Base-by-base conservation (phyloP, 805 yeast species). In the Zygoascus ofunaensis region DNA sequence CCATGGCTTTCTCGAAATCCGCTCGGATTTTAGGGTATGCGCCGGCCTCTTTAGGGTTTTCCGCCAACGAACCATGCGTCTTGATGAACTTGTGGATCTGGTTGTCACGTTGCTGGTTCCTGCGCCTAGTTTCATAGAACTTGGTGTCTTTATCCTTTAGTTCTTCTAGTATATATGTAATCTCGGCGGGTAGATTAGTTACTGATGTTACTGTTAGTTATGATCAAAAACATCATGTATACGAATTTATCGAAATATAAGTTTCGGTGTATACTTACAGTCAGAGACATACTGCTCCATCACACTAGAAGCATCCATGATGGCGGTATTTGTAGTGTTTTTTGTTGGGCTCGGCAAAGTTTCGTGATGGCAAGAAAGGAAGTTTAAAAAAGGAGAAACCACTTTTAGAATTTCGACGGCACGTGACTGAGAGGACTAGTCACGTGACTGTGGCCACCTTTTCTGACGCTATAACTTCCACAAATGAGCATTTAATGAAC, bases 291-390 rank as follows among this genome's bases (percentile, higher is more conserved):
- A 79, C 54, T 81, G 84, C 51, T 82, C 90, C 33, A 82, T 61
- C 5, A 80, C 74, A 1, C 92, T 76, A n/a, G 95, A 87, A 3
- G 97, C 89, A 64, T 89, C 97, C 95, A 86, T 86, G 8, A 30
- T 30, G 12, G 10, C 18, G 35, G 36, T n/a, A n/a, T n/a, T n/a
- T n/a, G n/a, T n/a, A n/a, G n/a, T n/a, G n/a, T n/a, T n/a, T n/a
- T n/a, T n/a, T n/a, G n/a, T n/a, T n/a, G n/a, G n/a, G n/a, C n/a
- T n/a, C n/a, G n/a, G n/a, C n/a, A n/a, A n/a, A n/a, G n/a, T n/a
- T n/a, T n/a, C n/a, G n/a, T n/a, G n/a, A n/a, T n/a, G n/a, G n/a
- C n/a, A n/a, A n/a, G n/a, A n/a, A n/a, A n/a, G n/a, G n/a, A n/a
- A n/a, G n/a, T n/a, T n/a, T n/a, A n/a, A n/a, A n/a, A n/a, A n/a